Evolutionary conservation across 139 green algal species (phyloP), one percentile per base, ranked within the genome.

Genomic region (Desmodesmus armatus): DNA sequence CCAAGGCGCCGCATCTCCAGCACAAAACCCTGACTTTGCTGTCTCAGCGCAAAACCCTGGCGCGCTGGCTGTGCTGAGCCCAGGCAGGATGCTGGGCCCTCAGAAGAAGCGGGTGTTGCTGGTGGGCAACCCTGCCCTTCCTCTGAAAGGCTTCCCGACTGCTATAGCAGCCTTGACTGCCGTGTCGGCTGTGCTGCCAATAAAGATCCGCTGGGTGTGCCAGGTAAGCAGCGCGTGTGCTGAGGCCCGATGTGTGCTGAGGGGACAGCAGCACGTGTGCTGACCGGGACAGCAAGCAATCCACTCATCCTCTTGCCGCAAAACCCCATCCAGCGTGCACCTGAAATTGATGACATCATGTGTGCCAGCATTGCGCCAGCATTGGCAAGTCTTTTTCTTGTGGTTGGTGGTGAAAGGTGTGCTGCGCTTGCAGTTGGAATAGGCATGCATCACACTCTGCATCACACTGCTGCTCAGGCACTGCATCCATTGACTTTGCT

Each of bases 131-230:
- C 92, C 92, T 1, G 78, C 81, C 6, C 86, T 96, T 53, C 87
- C 85, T 23, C 83, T 96, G 27, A 96, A 96, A 60, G 92, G 91
- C 39, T 95, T 95, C 77, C 89, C 93, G 15, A 87, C 87, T 23
- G 92, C 91, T 13, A 72, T 94, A 17, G 82, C 82, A 13, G 83
- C 80, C 5, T 84, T 95, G 85, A 73, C 82, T 4, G 73, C 85
- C 27, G 90, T 93, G 13, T 85, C 89, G 55, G 70, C 82, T 35
- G 67, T 89, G 58, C 76, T 88, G 39, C 88, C 88, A 5, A 83
- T 92, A 6, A 77, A 87, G 35, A 88, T 96, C n/a, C 92, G 90
- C 53, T 96, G 93, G 93, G 82, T 96, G 43, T 96, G 93, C 80
- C 91, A 94, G 84, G n/a, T n/a, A n/a, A n/a, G n/a, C n/a, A n/a